Conservation (phyloP, 768 basidiomycete genomes). For the Hirschioporus abietinus region DNA sequence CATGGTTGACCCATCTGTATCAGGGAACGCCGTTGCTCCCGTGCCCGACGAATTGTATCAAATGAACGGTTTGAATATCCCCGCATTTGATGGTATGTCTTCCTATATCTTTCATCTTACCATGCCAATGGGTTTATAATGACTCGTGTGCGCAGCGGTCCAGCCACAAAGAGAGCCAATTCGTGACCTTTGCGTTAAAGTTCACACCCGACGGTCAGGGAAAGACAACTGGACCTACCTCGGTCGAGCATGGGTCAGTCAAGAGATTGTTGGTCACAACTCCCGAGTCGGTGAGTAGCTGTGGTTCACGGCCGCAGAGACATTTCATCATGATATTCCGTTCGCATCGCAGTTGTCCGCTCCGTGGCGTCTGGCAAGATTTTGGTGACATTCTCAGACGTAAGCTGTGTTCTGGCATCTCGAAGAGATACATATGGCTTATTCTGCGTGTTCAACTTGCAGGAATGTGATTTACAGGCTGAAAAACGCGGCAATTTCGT, state of each 20-base stretch:
- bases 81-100: background rate
- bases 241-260: constrained; percentile 70
- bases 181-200: constrained; percentile 78
- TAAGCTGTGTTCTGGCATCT: constrained; percentile 24
- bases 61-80: background rate
- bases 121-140: background rate
- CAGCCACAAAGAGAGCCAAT: constrained; percentile 42
- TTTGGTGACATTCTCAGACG: constrained; percentile 67
- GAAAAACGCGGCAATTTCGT: constrained; percentile 88
- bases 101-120: background rate
- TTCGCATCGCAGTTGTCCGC: constrained; percentile 46
- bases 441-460: constrained; percentile 8
- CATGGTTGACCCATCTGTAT: background rate
- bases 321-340: background rate
- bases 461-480: constrained; percentile 72
- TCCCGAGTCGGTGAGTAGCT: constrained; percentile 68
- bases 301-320: background rate
- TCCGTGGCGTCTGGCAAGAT: constrained; percentile 61
- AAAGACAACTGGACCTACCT: constrained; percentile 79
- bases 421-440: constrained; percentile 12
- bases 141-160: background rate
- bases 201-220: constrained; percentile 76
- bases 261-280: constrained; percentile 69
- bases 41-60: background rate
- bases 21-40: background rate